phyloP scores from a whole-genome alignment of 2,329 filamentous ascomycete species.

The Phialophora expanda region DNA sequence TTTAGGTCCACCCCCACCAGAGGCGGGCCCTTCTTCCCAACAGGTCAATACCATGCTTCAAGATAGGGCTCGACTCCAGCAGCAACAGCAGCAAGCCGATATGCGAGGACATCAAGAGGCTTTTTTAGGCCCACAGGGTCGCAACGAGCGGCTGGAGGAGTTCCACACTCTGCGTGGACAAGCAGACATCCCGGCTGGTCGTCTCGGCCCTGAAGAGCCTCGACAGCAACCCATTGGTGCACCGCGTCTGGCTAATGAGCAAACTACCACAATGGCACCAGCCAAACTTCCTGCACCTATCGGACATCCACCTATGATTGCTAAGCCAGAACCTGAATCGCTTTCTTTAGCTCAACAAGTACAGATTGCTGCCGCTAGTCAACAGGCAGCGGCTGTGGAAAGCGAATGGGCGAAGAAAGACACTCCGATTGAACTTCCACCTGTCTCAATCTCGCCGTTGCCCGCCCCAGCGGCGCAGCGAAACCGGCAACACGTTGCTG shows the following conservation, averaged over 20 bases:
- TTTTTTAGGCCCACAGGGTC: slow-evolving; percentile 57
- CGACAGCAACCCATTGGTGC: slow-evolving; percentile 49
- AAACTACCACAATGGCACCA: slow-evolving; percentile 33
- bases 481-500: slow-evolving; percentile 80
- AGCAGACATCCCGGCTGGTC: slow-evolving; percentile 58
- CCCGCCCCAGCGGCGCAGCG: slow-evolving; percentile 89
- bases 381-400: slow-evolving; percentile 36
- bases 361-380: slow-evolving; percentile 67
- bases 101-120: slow-evolving; percentile 48
- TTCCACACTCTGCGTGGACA: slow-evolving; percentile 80
- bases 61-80: slow-evolving; percentile 63
- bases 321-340: slow-evolving; percentile 49
- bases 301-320: slow-evolving; percentile 20
- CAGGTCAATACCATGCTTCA: slow-evolving; percentile 66
- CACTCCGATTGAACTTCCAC: slow-evolving; percentile 66
- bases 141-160: slow-evolving; percentile 75
- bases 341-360: slow-evolving; percentile 83
- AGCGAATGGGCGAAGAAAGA: slow-evolving; percentile 63
- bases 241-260: slow-evolving; percentile 41
- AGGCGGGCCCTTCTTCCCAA: slow-evolving; percentile 56
- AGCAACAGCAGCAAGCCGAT: slow-evolving; percentile 44
- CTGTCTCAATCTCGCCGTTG: slow-evolving; percentile 77
- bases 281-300: slow-evolving; percentile 30
- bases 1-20: slow-evolving; percentile 54
- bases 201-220: slow-evolving; percentile 47